These are phyloP conservation scores for Phyllosticta citribraziliensis DNA, from an alignment of 2,329 filamentous ascomycete species.

Conservation along the genomic window DNA sequence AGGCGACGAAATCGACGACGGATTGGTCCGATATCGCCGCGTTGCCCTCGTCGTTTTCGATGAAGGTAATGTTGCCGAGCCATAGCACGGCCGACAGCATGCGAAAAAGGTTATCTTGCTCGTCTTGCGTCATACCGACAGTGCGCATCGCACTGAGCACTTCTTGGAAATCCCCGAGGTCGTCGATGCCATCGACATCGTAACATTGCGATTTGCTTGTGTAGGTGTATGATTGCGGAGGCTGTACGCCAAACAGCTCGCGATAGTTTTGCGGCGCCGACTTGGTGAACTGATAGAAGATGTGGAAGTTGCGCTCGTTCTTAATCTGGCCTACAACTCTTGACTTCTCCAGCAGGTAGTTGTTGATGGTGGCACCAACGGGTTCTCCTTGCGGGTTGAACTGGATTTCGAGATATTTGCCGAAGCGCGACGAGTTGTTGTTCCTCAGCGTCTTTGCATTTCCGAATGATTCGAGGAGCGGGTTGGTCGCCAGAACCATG, in stretches of 20 bases:
- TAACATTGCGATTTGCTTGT: slow-evolving; percentile 91
- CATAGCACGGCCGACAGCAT: slow-evolving; percentile 88
- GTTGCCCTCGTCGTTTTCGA: slow-evolving; percentile 81
- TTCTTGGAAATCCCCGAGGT: slow-evolving; percentile 77
- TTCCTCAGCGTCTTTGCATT: slow-evolving; percentile 97
- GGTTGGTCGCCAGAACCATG: slow-evolving; percentile 98
- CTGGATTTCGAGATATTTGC: slow-evolving; percentile 95
- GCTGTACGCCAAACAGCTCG: slow-evolving; percentile 82
- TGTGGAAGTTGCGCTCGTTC: slow-evolving; percentile 97
- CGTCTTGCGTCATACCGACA: slow-evolving; percentile 76
- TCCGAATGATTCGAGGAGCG: slow-evolving; percentile 91
- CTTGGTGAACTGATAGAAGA: slow-evolving; percentile 98
- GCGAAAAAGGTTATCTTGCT: slow-evolving; percentile 94
- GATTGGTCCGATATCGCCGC: slow-evolving; percentile 80
- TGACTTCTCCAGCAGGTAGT: slow-evolving; percentile 92
- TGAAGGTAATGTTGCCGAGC: slow-evolving; percentile 89
- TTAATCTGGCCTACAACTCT: slow-evolving; percentile 89
- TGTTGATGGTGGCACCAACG: slow-evolving; percentile 93
- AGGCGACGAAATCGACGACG: slow-evolving; percentile 88
- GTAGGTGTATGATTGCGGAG: slow-evolving; percentile 86
- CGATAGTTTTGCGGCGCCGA: slow-evolving; percentile 53
- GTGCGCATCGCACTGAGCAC: slow-evolving; percentile 90
- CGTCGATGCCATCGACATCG: slow-evolving; percentile 89
- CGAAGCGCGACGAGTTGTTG: slow-evolving; percentile 97
- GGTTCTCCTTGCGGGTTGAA: slow-evolving; percentile 90